Conservation (phyloP, 306 rosid genomes). For the Malus domestica region DNA sequence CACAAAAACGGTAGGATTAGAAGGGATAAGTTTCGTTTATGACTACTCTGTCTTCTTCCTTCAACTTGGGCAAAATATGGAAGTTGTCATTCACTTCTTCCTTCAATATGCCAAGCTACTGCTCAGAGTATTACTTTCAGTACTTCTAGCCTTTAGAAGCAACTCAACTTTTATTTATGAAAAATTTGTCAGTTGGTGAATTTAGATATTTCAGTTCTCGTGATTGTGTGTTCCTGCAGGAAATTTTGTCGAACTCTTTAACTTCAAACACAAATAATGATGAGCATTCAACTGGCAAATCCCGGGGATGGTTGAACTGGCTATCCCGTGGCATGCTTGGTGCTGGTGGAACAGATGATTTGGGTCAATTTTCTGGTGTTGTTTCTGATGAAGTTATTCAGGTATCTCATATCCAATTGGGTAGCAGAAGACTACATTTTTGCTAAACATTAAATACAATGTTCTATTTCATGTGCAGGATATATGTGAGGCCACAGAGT, state of each 20-base stretch:
- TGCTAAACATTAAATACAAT: neutral
- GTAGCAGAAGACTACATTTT: neutral
- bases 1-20: no score
- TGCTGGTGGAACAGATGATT: slow-evolving; percentile 97
- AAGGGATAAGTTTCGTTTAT: no score
- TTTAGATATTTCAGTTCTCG: neutral
- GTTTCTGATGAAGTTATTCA: slow-evolving; percentile 82
- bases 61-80: no score
- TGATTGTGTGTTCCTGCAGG: slow-evolving; percentile 31
- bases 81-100: no score
- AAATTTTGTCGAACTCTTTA: slow-evolving; percentile 43
- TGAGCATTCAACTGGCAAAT: slow-evolving; percentile 45
- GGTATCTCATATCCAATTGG: slow-evolving; percentile 36
- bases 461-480: slow-evolving; percentile 40
- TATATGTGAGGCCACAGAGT: slow-evolving; percentile 82
- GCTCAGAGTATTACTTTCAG: neutral
- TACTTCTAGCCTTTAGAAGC: slow-evolving; percentile 7
- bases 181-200: neutral
- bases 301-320: slow-evolving; percentile 96
- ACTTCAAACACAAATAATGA: slow-evolving; percentile 40
- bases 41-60: no score
- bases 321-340: slow-evolving; percentile 97
- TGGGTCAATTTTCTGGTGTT: slow-evolving; percentile 91
- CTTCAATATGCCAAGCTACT: no score
- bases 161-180: slow-evolving; percentile 4